Evolutionary conservation across 23 red algal species (phyloP).

Genomic region (Chondrus crispus): DNA sequence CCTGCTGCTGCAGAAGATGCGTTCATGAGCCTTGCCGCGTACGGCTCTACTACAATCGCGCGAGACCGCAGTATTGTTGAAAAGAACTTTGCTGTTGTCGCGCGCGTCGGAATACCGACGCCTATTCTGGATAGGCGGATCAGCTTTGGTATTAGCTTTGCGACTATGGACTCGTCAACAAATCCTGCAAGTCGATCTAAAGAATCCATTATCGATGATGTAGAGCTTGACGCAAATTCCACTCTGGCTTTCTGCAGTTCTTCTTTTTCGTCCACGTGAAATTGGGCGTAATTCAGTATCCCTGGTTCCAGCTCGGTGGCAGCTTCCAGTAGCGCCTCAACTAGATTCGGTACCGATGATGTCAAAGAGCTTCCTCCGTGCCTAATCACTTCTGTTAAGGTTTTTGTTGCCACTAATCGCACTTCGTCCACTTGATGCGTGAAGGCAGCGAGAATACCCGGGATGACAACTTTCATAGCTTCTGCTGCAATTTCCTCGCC

Average conservation of each 20-base stretch:
- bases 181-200: slow-evolving; percentile 48
- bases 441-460: slow-evolving; percentile 40
- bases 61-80: slow-evolving; percentile 34
- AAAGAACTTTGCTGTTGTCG: slow-evolving; percentile 60
- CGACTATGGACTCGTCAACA: slow-evolving; percentile 56
- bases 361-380: slow-evolving; percentile 28
- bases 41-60: slow-evolving; percentile 36
- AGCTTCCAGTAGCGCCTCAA: slow-evolving; percentile 35
- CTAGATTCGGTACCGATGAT: slow-evolving; percentile 37
- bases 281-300: slow-evolving; percentile 64
- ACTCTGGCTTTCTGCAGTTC: slow-evolving; percentile 46
- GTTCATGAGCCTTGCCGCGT: slow-evolving; percentile 46
- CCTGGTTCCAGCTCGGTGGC: slow-evolving; percentile 60
- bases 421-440: slow-evolving; percentile 59
- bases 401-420: slow-evolving; percentile 34
- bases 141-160: slow-evolving; percentile 4
- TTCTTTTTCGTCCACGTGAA: slow-evolving; percentile 54
- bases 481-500: slow-evolving; percentile 21
- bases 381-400: slow-evolving; percentile 44
- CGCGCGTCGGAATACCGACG: slow-evolving; percentile 69
- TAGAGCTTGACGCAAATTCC: slow-evolving; percentile 43
- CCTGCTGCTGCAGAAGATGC: slow-evolving; percentile 40
- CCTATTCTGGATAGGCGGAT: slow-evolving; percentile 57
- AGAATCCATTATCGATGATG: slow-evolving; percentile 59
- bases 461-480: slow-evolving; percentile 52